Percentiles rank a stretch among this genome's conserved stretches.
These are phyloP conservation scores for Pachysolen tannophilus DNA, from an alignment of 805 yeast genomes.

Conservation along the genomic window DNA sequence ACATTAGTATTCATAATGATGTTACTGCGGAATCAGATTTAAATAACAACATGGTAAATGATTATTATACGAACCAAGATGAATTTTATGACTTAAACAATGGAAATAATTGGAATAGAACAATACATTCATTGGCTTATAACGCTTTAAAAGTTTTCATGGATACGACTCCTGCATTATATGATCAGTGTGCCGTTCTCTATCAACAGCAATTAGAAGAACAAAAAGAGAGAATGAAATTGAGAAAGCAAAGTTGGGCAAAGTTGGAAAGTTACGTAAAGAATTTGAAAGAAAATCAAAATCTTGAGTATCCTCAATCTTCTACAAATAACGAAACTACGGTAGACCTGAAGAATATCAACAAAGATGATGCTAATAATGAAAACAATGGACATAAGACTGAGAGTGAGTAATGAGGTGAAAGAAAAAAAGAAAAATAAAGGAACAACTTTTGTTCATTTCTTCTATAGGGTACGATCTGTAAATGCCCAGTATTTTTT, in stretches of 20 bases:
- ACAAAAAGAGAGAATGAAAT: slow-evolving; percentile 53
- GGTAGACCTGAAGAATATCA: too few species aligned
- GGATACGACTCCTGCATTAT: slow-evolving; percentile 86
- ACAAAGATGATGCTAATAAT: slow-evolving; percentile 7
- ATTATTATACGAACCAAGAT: slow-evolving; percentile 20
- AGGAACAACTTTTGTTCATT: too few species aligned
- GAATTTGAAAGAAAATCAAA: slow-evolving; percentile 12
- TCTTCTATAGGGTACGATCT: too few species aligned
- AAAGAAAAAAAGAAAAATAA: too few species aligned
- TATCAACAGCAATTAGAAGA: slow-evolving; percentile 76
- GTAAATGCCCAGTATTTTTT: too few species aligned
- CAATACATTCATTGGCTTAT: slow-evolving; percentile 84
- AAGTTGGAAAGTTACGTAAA: slow-evolving; percentile 55
- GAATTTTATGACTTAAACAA: slow-evolving; percentile 31
- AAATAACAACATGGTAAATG: slow-evolving; percentile 3
- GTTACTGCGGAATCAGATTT: neutral
- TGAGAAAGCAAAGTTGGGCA: slow-evolving; percentile 65
- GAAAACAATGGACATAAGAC: neutral
- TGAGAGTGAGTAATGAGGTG: too few species aligned
- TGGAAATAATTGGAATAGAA: slow-evolving; percentile 77
- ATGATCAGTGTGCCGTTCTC: slow-evolving; percentile 85
- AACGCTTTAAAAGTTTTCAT: slow-evolving; percentile 86
- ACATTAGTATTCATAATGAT: neutral
- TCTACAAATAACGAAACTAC: too few species aligned
- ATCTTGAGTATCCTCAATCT: too few species aligned